phyloP scores from a whole-genome alignment of 192 early-diverging fungal genomes.

The Jimgerdemannia lactiflua region DNA sequence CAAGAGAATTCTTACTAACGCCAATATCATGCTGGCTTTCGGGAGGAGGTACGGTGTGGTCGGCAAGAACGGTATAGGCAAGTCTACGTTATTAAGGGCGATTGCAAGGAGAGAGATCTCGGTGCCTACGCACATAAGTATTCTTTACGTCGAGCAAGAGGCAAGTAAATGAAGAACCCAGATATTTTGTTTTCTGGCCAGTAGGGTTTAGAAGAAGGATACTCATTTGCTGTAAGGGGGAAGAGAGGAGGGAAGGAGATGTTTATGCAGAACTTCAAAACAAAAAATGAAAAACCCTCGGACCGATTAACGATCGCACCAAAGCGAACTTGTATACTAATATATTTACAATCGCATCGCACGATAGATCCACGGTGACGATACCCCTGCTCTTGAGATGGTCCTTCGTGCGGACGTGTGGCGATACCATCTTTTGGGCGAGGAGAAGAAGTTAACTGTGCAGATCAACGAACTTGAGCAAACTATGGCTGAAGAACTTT shows the following conservation, averaged over 20 bases:
- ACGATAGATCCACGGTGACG: slow-evolving; percentile 82
- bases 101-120: slow-evolving; percentile 83
- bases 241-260: neutral
- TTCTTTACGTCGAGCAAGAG: slow-evolving; percentile 98
- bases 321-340: too few species aligned
- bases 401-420: slow-evolving; percentile 93
- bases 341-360: slow-evolving; percentile 4
- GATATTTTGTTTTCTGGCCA: neutral
- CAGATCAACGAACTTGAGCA: slow-evolving; percentile 51
- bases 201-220: neutral
- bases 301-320: too few species aligned
- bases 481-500: slow-evolving; percentile 40
- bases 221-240: neutral
- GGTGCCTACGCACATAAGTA: slow-evolving; percentile 87
- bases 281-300: too few species aligned
- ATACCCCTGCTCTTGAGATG: slow-evolving; percentile 79
- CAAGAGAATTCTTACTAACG: slow-evolving; percentile 88
- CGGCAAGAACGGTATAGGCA: slow-evolving; percentile 89
- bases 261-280: too few species aligned
- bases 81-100: slow-evolving; percentile 77
- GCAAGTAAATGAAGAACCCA: slow-evolving; percentile 25
- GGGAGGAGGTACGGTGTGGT: slow-evolving; percentile 96
- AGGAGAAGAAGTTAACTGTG: slow-evolving; percentile 69
- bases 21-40: slow-evolving; percentile 77
- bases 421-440: slow-evolving; percentile 84